These are phyloP conservation scores for Primulina tabacum DNA, from an alignment of 257 asterid species.

Conservation along the genomic window DNA sequence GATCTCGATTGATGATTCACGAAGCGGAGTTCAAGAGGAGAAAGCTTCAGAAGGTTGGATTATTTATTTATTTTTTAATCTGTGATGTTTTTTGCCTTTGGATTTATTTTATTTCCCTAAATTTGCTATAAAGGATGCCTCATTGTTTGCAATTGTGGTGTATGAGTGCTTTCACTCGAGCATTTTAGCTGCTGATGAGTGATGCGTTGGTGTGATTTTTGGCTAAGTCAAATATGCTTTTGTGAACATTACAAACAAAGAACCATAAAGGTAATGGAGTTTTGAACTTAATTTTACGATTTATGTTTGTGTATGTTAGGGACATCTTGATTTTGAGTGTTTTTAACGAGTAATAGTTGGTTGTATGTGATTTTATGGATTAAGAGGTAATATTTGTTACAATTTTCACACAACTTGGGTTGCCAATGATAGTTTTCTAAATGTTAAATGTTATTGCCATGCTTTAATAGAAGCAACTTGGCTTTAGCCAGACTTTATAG, in stretches of 20 bases:
- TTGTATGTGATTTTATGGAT: not conserved
- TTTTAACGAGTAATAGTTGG: not conserved
- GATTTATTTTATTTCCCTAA: conserved; percentile 6
- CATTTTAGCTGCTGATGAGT: not conserved
- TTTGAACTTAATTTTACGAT: not conserved
- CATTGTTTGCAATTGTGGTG: not conserved
- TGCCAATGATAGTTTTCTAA: not conserved
- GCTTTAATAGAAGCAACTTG: not conserved
- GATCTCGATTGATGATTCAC: not conserved
- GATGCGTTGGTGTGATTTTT: not conserved
- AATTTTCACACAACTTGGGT: conserved; percentile 7
- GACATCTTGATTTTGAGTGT: not conserved
- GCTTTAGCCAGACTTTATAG: not conserved
- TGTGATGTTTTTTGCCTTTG: not conserved
- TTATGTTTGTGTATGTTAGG: not conserved
- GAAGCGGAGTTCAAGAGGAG: conserved; percentile 35
- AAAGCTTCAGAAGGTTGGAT: conserved; percentile 35
- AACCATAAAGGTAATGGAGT: not conserved
- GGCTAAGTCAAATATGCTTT: not conserved
- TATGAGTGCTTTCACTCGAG: not conserved
- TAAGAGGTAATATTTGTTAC: not conserved
- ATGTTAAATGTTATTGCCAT: not conserved
- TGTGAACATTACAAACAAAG: not conserved
- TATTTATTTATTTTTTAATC: not conserved
- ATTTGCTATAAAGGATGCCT: not conserved